These are phyloP conservation scores for Suillus discolor DNA, from an alignment of 768 basidiomycete species.

Conservation along the genomic window DNA sequence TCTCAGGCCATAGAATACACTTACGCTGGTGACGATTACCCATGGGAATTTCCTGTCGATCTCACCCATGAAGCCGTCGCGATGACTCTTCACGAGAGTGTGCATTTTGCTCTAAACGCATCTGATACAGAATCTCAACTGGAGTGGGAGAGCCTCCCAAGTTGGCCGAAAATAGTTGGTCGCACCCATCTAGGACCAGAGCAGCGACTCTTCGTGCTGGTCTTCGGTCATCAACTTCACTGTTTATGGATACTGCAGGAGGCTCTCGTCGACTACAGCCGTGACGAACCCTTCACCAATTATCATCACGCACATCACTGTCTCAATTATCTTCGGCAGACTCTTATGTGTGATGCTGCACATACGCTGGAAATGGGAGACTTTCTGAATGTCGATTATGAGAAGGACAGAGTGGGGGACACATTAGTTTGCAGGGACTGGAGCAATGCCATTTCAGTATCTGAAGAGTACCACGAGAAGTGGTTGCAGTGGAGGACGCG, in stretches of 20 bases:
- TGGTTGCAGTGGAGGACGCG: background rate
- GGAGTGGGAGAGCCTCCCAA: background rate
- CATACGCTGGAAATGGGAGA: constrained; percentile 33
- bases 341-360: constrained; percentile 30
- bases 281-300: constrained; percentile 1
- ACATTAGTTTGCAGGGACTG: constrained; percentile 27
- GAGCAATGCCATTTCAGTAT: constrained; percentile 17
- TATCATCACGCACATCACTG: constrained; percentile 36
- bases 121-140: background rate
- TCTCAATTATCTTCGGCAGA: constrained; percentile 40
- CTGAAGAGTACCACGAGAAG: constrained; percentile 13
- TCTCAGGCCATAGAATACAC: background rate
- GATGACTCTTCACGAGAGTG: constrained; percentile 6
- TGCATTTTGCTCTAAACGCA: background rate
- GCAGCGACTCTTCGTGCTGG: background rate
- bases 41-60: background rate
- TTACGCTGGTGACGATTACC: background rate
- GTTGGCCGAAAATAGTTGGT: background rate
- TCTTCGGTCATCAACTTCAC: background rate
- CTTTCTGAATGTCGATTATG: constrained; percentile 31
- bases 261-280: background rate
- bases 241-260: background rate
- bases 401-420: constrained; percentile 23
- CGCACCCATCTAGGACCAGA: background rate
- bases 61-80: constrained; percentile 11